These are phyloP conservation scores for Camillea tinctor DNA, from an alignment of 2,329 filamentous ascomycete species.

Conservation along the genomic window DNA sequence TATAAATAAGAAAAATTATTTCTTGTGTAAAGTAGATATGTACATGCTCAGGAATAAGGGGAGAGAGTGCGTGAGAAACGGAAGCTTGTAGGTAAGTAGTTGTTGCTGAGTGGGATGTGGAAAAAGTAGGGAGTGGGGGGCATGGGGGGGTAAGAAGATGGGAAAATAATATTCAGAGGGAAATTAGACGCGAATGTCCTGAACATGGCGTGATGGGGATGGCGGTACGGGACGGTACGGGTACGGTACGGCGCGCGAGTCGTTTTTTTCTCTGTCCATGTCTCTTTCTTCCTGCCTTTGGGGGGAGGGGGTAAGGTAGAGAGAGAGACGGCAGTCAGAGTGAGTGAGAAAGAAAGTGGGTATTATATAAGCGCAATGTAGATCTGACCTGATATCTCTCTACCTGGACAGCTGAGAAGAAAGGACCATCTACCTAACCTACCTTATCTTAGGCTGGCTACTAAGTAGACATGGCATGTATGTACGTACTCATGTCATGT, in stretches of 20 bases:
- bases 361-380: background rate
- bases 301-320: background rate
- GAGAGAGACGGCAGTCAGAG: background rate
- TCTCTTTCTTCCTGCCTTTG: no score
- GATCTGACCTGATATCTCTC: background rate
- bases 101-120: no score
- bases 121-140: no score
- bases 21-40: background rate
- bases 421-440: background rate
- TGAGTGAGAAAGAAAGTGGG: no score
- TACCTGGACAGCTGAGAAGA: background rate
- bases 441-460: background rate
- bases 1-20: no score
- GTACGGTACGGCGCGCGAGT: background rate
- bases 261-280: background rate
- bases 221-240: background rate
- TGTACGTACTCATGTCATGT: background rate
- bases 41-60: background rate
- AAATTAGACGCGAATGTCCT: background rate
- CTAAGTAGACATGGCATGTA: background rate
- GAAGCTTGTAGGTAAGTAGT: background rate
- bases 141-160: no score
- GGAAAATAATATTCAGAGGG: no score
- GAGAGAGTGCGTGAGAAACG: background rate
- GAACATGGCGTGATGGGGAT: background rate